Conservation (phyloP, 371 early-diverging fungal genomes). For the Actinomortierella wolfii region DNA sequence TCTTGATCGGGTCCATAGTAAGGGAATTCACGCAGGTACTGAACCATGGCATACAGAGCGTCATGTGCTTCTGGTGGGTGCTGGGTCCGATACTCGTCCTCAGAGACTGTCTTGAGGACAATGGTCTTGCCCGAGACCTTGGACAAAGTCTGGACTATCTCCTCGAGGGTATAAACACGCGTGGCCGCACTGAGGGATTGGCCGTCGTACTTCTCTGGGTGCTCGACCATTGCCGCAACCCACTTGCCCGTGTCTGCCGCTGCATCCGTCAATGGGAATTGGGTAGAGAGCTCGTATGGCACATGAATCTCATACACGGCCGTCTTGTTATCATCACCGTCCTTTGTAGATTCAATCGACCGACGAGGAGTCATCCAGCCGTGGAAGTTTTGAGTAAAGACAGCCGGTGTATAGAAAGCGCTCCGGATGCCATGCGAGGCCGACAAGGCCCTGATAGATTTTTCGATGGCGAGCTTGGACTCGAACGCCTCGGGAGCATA, state of each 20-base stretch:
- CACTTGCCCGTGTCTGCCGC: conserved; percentile 13
- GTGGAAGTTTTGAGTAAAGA: conserved; percentile 9
- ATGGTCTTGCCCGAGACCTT: conserved; percentile 13
- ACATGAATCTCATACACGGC: too few species aligned
- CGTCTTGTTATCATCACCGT: too few species aligned
- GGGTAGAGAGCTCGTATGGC: not conserved
- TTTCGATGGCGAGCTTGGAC: conserved; percentile 11
- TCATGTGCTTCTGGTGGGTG: conserved; percentile 1
- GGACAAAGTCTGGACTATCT: conserved; percentile 7
- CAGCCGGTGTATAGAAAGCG: conserved; percentile 14
- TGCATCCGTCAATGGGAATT: conserved; percentile 6
- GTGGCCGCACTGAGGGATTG: conserved; percentile 10
- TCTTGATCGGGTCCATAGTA: conserved; percentile 6
- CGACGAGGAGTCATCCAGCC: conserved; percentile 9
- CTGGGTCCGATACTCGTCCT: not conserved
- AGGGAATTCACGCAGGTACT: conserved; percentile 6
- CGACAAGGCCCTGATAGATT: conserved; percentile 10
- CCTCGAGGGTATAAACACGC: conserved; percentile 4
- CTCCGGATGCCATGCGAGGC: conserved; percentile 8
- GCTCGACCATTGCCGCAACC: conserved; percentile 14
- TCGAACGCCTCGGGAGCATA: conserved; percentile 5
- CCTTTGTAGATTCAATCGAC: not conserved
- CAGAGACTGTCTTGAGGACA: conserved; percentile 10
- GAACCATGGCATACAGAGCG: not conserved
- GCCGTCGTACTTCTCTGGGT: conserved; percentile 23